Evolutionary conservation across 192 early-diverging fungal genomes (phyloP), one percentile per base, ranked within the genome.

Genomic region (Oehlia diaphana): DNA sequence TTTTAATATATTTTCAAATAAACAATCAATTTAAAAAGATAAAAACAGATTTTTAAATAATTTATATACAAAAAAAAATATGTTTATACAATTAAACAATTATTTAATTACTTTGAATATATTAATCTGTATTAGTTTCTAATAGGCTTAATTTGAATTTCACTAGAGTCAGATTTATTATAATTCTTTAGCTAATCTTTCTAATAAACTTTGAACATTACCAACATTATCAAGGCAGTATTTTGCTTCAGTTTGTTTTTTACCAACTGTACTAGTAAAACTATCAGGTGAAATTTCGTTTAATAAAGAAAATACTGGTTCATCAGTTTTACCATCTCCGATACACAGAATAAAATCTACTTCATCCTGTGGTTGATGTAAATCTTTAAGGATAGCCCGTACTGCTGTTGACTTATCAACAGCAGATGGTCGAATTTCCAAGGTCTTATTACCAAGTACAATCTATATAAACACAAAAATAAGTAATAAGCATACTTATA

Each of bases 281-380:
- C 79, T 63, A 42, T 86, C 79, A 1, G 82, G 81, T 0, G 79
- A 77, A 9, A 82, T 78, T 62, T 91, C 86, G 26, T 88, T 83
- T n/a, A 93, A 85, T 73, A 91, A 82, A 19, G 89, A 91, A 76
- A 99, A 99, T 26, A 99, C 89, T n/a, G 90, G 91, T 84, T 99
- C 98, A 84, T 99, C 98, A 14, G 95, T 94, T 81, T 95, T 94
- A 14, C 97, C 96, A 79, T 99, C 96, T 74, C 98, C 98, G 26
- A 99, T 83, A 72, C 92, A 96, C 71, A 97, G 82, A 64, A 95
- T 84, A 80, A 94, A 95, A 53, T 93, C 95, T 7, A 83, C 68
- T 37, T 79, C 77, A 31, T 79, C 79, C 7, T 67, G 63, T 19
- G 28, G 14, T 21, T 67, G 44, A 63, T 83, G 82, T 50, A 96